phyloP scores from a whole-genome alignment of 768 basidiomycete species.

The Megacollybia marginata region DNA sequence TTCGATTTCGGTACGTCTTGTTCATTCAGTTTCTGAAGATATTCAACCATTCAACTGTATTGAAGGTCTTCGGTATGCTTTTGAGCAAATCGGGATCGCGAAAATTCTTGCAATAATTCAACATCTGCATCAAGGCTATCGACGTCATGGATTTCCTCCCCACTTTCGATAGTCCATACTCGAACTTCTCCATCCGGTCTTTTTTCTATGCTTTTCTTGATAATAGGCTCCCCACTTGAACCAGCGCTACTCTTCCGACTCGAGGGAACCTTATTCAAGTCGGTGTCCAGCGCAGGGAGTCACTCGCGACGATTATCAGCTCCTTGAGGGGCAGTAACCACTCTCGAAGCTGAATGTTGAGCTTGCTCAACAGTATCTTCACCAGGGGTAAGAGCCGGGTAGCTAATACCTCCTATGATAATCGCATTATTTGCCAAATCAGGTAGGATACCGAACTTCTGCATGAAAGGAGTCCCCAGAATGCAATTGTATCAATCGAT shows the following conservation, averaged over 20 bases:
- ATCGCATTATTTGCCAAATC: slow-evolving; percentile 16
- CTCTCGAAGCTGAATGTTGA: slow-evolving; percentile 1
- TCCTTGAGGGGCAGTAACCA: too few relatives aligned
- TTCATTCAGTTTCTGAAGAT: background rate
- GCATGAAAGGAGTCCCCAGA: slow-evolving; percentile 27
- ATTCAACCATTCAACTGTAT: too few relatives aligned
- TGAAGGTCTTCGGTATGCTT: background rate
- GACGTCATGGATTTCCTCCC: background rate
- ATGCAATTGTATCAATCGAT: too few relatives aligned
- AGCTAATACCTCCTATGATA: background rate
- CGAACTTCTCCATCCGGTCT: background rate
- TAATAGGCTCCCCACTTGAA: background rate
- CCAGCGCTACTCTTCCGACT: background rate
- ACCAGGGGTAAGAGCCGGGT: background rate
- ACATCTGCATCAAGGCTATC: background rate
- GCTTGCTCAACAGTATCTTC: slow-evolving; percentile 4
- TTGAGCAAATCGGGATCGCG: too few relatives aligned
- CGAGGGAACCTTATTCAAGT: background rate
- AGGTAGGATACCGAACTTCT: slow-evolving; percentile 11
- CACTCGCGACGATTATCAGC: background rate
- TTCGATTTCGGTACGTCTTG: background rate
- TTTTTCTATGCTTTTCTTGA: background rate
- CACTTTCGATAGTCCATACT: background rate
- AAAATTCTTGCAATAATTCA: background rate
- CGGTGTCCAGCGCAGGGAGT: background rate